Conservation (phyloP, 2,329 filamentous ascomycete genomes). For the Colletotrichum abscissum region DNA sequence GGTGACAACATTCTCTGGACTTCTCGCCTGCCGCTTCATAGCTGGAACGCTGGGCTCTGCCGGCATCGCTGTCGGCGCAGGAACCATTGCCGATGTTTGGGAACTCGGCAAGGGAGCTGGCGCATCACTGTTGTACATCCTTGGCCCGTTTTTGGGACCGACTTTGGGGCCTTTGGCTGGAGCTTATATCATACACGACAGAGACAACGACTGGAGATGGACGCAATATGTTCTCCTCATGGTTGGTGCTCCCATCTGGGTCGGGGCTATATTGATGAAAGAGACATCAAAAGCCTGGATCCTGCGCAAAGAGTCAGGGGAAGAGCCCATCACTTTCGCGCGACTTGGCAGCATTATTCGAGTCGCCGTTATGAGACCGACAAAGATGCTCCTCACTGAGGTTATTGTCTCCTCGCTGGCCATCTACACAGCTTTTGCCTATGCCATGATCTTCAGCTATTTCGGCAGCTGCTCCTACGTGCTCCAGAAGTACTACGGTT, state of each 20-base stretch:
- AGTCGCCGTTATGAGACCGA: slow-evolving; percentile 28
- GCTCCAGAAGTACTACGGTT: slow-evolving; percentile 34
- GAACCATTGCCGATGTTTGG: slow-evolving; percentile 81
- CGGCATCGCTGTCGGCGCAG: slow-evolving; percentile 80
- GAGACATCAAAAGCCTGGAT: slow-evolving; percentile 35
- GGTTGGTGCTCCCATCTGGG: slow-evolving; percentile 25
- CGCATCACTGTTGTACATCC: slow-evolving; percentile 81
- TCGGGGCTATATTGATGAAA: slow-evolving; percentile 3
- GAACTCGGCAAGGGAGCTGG: slow-evolving; percentile 63
- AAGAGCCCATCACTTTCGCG: slow-evolving; percentile 1
- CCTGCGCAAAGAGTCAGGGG: slow-evolving; percentile 14
- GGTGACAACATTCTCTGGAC: slow-evolving; percentile 72
- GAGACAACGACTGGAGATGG: slow-evolving; percentile 37
- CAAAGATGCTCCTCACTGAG: slow-evolving; percentile 38
- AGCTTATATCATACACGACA: slow-evolving; percentile 44
- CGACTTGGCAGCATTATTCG: neutral
- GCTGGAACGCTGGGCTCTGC: slow-evolving; percentile 77
- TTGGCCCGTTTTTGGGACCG: slow-evolving; percentile 73
- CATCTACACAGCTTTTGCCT: slow-evolving; percentile 70
- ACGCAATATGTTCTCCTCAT: slow-evolving; percentile 39
- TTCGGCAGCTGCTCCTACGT: slow-evolving; percentile 52
- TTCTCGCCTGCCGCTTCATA: slow-evolving; percentile 76
- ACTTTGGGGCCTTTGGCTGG: slow-evolving; percentile 62
- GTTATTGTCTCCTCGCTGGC: slow-evolving; percentile 77
- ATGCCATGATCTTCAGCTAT: slow-evolving; percentile 63